Evolutionary conservation across 2,329 filamentous ascomycete species (phyloP).

Genomic region (Arthrobotrys iridis): DNA sequence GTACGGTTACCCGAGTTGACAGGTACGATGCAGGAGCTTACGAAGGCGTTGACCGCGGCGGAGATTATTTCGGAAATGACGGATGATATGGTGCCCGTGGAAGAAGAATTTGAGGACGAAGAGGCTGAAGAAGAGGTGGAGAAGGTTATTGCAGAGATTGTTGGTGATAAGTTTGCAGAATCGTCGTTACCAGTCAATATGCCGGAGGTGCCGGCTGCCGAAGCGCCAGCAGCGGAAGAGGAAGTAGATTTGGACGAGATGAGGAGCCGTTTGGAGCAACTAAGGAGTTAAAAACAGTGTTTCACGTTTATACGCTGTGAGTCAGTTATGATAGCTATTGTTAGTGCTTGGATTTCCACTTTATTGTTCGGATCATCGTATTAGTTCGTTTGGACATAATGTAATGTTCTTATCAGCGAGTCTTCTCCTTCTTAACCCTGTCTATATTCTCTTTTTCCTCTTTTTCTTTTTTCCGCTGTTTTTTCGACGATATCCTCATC

Average conservation of each 20-base stretch:
- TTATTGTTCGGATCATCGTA: too few species aligned
- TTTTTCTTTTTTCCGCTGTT: too few species aligned
- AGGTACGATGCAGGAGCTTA: conserved; percentile 87
- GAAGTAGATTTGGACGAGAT: conserved; percentile 94
- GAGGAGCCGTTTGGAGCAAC: conserved; percentile 86
- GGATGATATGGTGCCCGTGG: conserved; percentile 81
- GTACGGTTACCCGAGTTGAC: conserved; percentile 86
- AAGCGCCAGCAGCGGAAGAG: conserved; percentile 74
- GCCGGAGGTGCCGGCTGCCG: conserved; percentile 65
- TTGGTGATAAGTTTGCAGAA: conserved; percentile 82
- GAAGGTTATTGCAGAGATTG: conserved; percentile 88
- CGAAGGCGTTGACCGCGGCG: conserved; percentile 87
- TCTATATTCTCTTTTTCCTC: too few species aligned
- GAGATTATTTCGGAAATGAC: conserved; percentile 99
- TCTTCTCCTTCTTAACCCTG: too few species aligned
- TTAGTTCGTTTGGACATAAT: too few species aligned
- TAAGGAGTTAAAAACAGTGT: conserved; percentile 75
- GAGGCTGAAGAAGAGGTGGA: conserved; percentile 85
- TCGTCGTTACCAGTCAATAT: conserved; percentile 67
- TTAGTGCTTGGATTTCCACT: conserved; percentile 8
- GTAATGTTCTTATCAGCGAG: too few species aligned
- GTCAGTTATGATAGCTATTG: conserved; percentile 5
- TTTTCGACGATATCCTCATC: too few species aligned
- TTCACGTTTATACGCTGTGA: neutral
- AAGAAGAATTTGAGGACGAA: conserved; percentile 76